phyloP scores from a whole-genome alignment of 345 rosid genomes.

The Trapa bicornis region DNA sequence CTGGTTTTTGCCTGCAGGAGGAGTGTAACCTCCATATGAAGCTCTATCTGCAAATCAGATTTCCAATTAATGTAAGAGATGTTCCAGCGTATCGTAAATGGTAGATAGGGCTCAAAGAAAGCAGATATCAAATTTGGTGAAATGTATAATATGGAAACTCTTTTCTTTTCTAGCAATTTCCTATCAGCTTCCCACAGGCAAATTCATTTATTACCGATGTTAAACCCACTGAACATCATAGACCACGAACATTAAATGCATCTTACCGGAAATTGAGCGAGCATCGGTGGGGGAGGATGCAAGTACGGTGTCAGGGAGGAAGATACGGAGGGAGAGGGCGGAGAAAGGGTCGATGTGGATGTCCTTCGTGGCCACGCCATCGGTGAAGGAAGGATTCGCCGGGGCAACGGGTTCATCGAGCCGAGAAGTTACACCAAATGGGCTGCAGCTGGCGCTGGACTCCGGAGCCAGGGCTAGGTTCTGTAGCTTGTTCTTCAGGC shows the following conservation, averaged over 20 bases:
- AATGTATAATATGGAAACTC: background rate
- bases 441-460: conserved; percentile 20
- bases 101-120: background rate
- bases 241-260: background rate
- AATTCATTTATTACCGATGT: background rate
- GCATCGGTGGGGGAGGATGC: conserved; percentile 31
- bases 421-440: conserved; percentile 61
- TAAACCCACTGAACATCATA: background rate
- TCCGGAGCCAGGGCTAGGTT: conserved; percentile 18
- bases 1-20: conserved; percentile 12
- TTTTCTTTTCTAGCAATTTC: no score
- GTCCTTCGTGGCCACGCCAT: conserved; percentile 91
- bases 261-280: background rate
- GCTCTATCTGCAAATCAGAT: background rate
- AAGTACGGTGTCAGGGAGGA: conserved; percentile 74
- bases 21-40: conserved; percentile 46
- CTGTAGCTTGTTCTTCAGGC: conserved; percentile 50
- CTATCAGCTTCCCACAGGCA: background rate
- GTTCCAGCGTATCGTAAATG: background rate
- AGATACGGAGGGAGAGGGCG: conserved; percentile 67
- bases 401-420: conserved; percentile 66
- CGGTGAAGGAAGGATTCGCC: conserved; percentile 68
- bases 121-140: background rate
- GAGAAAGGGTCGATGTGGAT: conserved; percentile 82
- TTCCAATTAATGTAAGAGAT: background rate